phyloP scores from a whole-genome alignment of 192 early-diverging fungal species.

The Tieghemiomyces parasiticus region DNA sequence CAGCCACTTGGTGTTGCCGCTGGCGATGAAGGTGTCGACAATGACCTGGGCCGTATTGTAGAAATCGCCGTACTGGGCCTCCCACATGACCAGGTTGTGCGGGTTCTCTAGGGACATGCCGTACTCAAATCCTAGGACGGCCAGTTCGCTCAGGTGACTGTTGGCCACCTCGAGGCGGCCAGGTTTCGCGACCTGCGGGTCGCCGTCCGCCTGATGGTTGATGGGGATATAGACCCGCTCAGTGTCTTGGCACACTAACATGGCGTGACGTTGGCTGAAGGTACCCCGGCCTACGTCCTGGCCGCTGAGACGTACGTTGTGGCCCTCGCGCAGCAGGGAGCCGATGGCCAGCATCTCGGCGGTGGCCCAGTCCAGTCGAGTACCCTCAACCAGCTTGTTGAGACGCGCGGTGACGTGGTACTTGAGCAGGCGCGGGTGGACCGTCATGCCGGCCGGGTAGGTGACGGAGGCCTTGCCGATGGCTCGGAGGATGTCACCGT shows the following conservation, averaged over 20 bases:
- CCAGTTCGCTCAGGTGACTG: conserved; percentile 81
- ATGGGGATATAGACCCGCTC: conserved; percentile 78
- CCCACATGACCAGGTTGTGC: conserved; percentile 81
- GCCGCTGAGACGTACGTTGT: conserved; percentile 84
- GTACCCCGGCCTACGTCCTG: conserved; percentile 98
- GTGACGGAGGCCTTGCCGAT: conserved; percentile 71
- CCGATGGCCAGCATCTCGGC: conserved; percentile 88
- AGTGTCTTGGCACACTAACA: conserved; percentile 86
- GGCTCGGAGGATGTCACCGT: conserved; percentile 35
- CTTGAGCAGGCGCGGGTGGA: conserved; percentile 76
- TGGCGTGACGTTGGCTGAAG: conserved; percentile 92
- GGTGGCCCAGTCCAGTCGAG: conserved; percentile 84
- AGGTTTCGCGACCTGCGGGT: too few species aligned
- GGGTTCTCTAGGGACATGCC: conserved; percentile 88
- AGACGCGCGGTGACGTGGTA: conserved; percentile 81
- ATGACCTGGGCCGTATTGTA: conserved; percentile 93
- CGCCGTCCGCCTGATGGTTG: conserved; percentile 37
- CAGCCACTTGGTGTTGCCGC: conserved; percentile 91
- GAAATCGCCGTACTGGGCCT: conserved; percentile 98
- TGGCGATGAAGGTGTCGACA: conserved; percentile 80
- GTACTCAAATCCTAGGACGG: conserved; percentile 91
- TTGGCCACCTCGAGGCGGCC: conserved; percentile 79
- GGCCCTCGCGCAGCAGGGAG: conserved; percentile 64
- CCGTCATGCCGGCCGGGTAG: conserved; percentile 42
- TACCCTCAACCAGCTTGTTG: conserved; percentile 48